Base-by-base conservation (phyloP, 2,329 filamentous ascomycete genomes). In the Talaromyces amestolkiae region DNA sequence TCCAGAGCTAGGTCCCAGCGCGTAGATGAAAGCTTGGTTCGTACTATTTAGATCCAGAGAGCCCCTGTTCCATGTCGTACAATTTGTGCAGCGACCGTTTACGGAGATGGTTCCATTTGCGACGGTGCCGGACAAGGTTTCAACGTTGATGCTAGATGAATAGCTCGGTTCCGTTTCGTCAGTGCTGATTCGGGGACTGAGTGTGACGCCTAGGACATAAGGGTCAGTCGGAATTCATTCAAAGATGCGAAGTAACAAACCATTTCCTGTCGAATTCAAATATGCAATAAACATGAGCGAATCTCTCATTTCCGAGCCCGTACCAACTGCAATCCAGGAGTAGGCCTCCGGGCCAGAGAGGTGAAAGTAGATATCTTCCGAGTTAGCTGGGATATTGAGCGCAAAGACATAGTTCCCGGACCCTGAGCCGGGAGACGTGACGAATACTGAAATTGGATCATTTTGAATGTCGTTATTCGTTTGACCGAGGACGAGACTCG, bases 291-390 rank as follows among this genome's bases (percentile, higher is more conserved):
- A 65, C 67, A 70, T 71, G 19, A 70, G 47, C 1, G 68, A 71
- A 54, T 68, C 49, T n/a, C 60, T 58, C 70, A 71, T 71, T 65
- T 68, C 41, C 3, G 47, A 63, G 3, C 70, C 68, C 6, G 69
- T 70, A 41, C 69, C 67, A 11, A 71, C 70, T 0, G 68, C 70
- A 17, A 71, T 37, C 70, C 70, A 71, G 1, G 69, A 71, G 60
- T 72, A 71, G n/a, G 39, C 61, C 8, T 68, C 67, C 15, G 72
- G 70, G 7, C 67, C 69, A 5, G 71, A 69, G 22, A 73, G 65
- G 54, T 71, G 69, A 63, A 73, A 71, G 65, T 72, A 72, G 24
- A 73, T 41, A 53, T 72, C 68, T 43, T 66, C 62, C 10, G 71
- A 71, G 49, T 66, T 65, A 35, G 71, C 65, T 10, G 72, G 69